phyloP scores from a whole-genome alignment of 306 rosid genomes.

The Casuarina equisetifolia region DNA sequence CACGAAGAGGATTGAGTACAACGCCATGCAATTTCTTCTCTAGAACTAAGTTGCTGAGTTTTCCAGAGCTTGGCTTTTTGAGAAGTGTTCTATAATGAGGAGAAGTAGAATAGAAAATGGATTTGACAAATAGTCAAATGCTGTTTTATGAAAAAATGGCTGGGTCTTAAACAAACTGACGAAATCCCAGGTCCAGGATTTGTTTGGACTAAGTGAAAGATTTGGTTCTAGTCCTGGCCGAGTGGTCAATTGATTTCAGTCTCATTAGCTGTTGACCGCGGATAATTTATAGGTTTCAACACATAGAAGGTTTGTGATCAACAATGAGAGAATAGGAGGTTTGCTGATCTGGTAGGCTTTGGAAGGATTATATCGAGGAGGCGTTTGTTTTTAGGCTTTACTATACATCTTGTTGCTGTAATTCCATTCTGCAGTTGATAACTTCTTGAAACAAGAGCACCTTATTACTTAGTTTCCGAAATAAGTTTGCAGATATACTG shows the following conservation, averaged over 20 bases:
- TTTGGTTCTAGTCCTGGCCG: constrained; percentile 7
- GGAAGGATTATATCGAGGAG: not conserved
- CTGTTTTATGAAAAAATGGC: not conserved
- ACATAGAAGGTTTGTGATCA: not conserved
- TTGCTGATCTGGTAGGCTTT: not conserved
- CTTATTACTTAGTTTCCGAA: too few relatives aligned
- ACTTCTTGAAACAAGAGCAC: not conserved
- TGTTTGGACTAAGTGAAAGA: not conserved
- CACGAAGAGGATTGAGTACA: not conserved
- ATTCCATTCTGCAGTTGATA: not conserved
- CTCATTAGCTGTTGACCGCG: not conserved
- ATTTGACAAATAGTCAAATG: not conserved
- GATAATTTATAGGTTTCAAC: constrained; percentile 3
- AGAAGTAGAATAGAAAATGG: not conserved
- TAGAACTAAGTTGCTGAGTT: not conserved
- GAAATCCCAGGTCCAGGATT: not conserved
- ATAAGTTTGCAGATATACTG: not conserved
- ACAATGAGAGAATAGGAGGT: not conserved
- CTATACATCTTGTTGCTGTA: not conserved
- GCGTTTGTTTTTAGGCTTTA: constrained; percentile 3
- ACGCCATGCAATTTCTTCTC: not conserved
- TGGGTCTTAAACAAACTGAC: not conserved
- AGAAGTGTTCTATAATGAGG: not conserved
- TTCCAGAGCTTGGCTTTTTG: not conserved
- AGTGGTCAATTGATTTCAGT: not conserved